Base-by-base conservation (phyloP, 139 green algal species). In the Microglena sp. region DNA sequence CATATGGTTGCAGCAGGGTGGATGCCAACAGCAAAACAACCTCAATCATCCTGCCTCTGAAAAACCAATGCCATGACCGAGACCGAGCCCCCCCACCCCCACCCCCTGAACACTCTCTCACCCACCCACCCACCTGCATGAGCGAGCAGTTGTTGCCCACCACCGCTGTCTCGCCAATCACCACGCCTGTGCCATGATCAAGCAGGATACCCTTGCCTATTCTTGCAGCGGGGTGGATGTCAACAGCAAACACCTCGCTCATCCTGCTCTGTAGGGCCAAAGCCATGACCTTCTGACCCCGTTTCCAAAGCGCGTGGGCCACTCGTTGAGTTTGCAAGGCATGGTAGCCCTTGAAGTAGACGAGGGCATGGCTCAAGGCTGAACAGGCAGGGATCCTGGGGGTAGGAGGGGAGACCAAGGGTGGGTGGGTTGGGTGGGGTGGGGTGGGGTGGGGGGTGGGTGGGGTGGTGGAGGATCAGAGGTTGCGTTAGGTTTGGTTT, bases 191-290 rank as follows among this genome's bases (percentile, higher is more conserved):
- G 64, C 85, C 93, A 64, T 99, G 94, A 62, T 98, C 92, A 46
- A 99, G 75, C 55, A 99, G 76, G 5, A 99, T 79, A 36, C 94
- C 94, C 31, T 80, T 75, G 4, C 94, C 94, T n/a, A 99, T 87
- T n/a, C 73, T 66, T 3, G 94, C 94, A 0, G 82, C 90, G 1
- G 93, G 92, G 72, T 99, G 93, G 50, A 98, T 93, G 80, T 99
- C 93, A 33, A 97, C 85, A 0, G 78, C 85, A 66, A 96, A 87
- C 33, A 65, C 58, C 58, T 65, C 58, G 21, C 32, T 54, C 32
- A 65, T 65, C 29, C 64, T 59, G 33, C 55, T 56, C 77, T 95
- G 87, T 61, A 97, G 69, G 2, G 82, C 83, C 3, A 87, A 34
- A 0, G 92, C 90, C 77, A 97, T 85, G n/a, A 92, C 76, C 5